A percentile compares a stretch with the other conserved stretches of the same genome.
phyloP scores from a whole-genome alignment of 805 yeast species.

The Torulaspora indica region DNA sequence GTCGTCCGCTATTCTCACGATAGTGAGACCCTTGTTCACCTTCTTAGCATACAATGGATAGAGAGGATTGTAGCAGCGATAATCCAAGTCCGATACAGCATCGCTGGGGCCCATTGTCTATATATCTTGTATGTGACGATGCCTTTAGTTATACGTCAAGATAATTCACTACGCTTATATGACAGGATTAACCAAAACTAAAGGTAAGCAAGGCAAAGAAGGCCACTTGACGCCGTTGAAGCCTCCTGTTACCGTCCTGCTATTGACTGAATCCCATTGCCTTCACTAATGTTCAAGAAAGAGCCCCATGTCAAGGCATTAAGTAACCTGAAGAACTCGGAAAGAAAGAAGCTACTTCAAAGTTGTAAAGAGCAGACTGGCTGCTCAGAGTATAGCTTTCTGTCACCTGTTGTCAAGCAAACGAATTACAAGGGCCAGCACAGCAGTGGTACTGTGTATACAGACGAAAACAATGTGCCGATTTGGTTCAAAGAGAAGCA shows the following conservation, averaged over 20 bases:
- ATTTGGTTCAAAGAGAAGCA: conserved; percentile 65
- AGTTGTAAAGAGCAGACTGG: conserved; percentile 39
- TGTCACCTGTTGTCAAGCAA: conserved; percentile 44
- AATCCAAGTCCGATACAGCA: background rate
- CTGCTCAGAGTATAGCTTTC: conserved; percentile 42
- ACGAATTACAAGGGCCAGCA: conserved; percentile 56
- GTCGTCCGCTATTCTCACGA: conserved; percentile 19
- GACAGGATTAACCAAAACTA: background rate
- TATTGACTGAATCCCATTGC: background rate
- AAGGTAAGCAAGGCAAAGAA: background rate
- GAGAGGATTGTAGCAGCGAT: conserved; percentile 17
- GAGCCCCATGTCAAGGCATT: conserved; percentile 57
- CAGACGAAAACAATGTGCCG: conserved; percentile 61
- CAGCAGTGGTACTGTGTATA: conserved; percentile 58
- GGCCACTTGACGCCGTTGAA: background rate
- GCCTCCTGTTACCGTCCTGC: background rate
- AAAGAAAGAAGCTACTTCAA: conserved; percentile 47
- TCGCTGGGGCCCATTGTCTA: background rate
- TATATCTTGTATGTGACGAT: background rate
- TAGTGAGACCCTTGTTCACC: conserved; percentile 15
- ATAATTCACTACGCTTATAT: background rate
- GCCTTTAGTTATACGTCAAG: conserved; percentile 1
- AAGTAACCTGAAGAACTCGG: conserved; percentile 78
- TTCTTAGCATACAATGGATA: conserved; percentile 17
- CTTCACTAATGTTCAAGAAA: conserved; percentile 32